A percentile compares a stretch with the other conserved stretches of the same genome.
Evolutionary conservation across 2,329 filamentous ascomycete species (phyloP).

Genomic region (Neonectria coccinea): DNA sequence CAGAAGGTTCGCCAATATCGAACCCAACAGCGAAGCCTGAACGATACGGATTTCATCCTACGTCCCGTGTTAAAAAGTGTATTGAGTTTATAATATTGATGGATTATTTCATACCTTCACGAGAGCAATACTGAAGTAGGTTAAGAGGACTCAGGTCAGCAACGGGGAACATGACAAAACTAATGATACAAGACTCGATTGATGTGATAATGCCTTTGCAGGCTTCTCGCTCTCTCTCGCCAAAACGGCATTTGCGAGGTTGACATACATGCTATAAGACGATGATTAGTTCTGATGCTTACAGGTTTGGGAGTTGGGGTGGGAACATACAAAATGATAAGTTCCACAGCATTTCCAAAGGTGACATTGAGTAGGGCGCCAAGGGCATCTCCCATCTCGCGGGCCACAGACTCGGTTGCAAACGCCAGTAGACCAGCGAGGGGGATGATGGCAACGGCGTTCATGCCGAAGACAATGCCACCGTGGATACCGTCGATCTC

Average conservation of each 20-base stretch:
- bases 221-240: slow-evolving; percentile 31
- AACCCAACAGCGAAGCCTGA: slow-evolving; percentile 89
- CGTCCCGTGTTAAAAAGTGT: neutral
- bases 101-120: slow-evolving; percentile 64
- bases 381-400: slow-evolving; percentile 77
- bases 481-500: slow-evolving; percentile 64
- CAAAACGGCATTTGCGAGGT: slow-evolving; percentile 16
- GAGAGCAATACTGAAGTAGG: slow-evolving; percentile 74
- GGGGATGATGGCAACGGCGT: slow-evolving; percentile 80
- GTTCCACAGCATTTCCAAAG: slow-evolving; percentile 82
- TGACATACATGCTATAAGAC: slow-evolving; percentile 64
- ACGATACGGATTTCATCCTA: slow-evolving; percentile 88
- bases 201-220: slow-evolving; percentile 28
- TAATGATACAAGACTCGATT: slow-evolving; percentile 34
- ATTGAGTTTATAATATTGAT: neutral
- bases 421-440: slow-evolving; percentile 78
- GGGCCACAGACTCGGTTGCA: slow-evolving; percentile 81
- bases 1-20: slow-evolving; percentile 88
- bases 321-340: slow-evolving; percentile 76
- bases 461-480: slow-evolving; percentile 77
- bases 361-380: slow-evolving; percentile 81
- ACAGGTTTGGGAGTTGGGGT: neutral
- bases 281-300: slow-evolving; percentile 26
- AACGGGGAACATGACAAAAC: slow-evolving; percentile 9
- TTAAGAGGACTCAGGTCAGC: slow-evolving; percentile 33